These are phyloP conservation scores for Aaosphaeria arxii DNA, from an alignment of 2,329 filamentous ascomycete species.

Conservation along the genomic window DNA sequence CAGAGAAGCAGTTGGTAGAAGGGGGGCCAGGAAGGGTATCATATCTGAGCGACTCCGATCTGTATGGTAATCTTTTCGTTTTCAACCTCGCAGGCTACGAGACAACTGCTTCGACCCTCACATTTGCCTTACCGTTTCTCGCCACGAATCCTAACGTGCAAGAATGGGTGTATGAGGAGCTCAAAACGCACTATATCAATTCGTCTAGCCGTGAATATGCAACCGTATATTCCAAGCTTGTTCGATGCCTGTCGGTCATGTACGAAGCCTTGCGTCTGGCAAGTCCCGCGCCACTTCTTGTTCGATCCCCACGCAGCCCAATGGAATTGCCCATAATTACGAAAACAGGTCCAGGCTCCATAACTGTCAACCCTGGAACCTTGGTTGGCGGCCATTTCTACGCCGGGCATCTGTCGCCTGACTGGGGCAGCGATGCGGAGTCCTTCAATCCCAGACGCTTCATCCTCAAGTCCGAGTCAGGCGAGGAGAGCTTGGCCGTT, in stretches of 20 bases:
- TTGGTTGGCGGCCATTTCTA: slow-evolving; percentile 9
- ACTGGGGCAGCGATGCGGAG: slow-evolving; percentile 16
- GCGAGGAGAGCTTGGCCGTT: slow-evolving; percentile 6
- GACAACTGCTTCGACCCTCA: slow-evolving; percentile 42
- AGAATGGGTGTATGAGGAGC: slow-evolving; percentile 45
- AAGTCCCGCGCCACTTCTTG: slow-evolving; percentile 11
- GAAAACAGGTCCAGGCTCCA: neutral
- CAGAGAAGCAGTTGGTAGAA: slow-evolving; percentile 9
- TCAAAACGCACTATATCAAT: slow-evolving; percentile 13
- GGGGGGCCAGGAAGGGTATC: slow-evolving; percentile 1
- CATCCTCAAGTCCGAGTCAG: slow-evolving; percentile 10
- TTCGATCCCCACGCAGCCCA: slow-evolving; percentile 5
- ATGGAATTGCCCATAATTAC: slow-evolving; percentile 8
- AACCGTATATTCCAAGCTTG: slow-evolving; percentile 41
- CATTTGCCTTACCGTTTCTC: slow-evolving; percentile 43
- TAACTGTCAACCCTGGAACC: slow-evolving; percentile 8
- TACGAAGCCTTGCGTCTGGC: slow-evolving; percentile 14
- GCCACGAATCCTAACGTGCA: slow-evolving; percentile 46
- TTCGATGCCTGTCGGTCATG: slow-evolving; percentile 47
- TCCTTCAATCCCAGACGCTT: slow-evolving; percentile 33
- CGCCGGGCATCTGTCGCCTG: slow-evolving; percentile 7
- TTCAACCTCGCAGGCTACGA: slow-evolving; percentile 15
- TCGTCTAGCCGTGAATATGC: slow-evolving; percentile 9
- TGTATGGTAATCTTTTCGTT: slow-evolving; percentile 15
- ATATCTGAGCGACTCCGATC: slow-evolving; percentile 13